These are phyloP conservation scores for Debaryomyces maramus DNA, from an alignment of 805 yeast species.

Conservation along the genomic window DNA sequence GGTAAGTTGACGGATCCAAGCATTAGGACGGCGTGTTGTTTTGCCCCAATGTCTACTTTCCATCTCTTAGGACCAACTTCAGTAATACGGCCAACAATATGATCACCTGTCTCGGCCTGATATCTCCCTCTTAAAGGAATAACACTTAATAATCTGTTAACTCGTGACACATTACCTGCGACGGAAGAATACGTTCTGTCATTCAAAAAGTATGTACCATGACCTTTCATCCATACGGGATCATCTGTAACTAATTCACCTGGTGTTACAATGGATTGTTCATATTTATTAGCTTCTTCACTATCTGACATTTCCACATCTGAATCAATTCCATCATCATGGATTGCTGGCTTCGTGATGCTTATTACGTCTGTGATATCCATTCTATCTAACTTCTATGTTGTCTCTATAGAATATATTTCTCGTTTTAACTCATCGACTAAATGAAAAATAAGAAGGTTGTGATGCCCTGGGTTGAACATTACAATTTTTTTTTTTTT, in stretches of 20 bases:
- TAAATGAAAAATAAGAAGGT: neutral
- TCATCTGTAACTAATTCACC: conserved; percentile 97
- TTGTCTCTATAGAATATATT: neutral
- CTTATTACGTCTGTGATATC: conserved; percentile 34
- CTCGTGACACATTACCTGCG: conserved; percentile 85
- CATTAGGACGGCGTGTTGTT: conserved; percentile 87
- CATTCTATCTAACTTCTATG: conserved; percentile 9
- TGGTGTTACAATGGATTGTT: conserved; percentile 70
- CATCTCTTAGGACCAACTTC: conserved; percentile 94
- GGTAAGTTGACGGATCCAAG: conserved; percentile 96
- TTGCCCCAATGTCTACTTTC: conserved; percentile 97
- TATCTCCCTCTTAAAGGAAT: conserved; percentile 84
- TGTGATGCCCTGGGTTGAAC: conserved; percentile 5
- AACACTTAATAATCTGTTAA: conserved; percentile 83
- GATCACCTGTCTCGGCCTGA: conserved; percentile 95
- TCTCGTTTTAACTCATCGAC: conserved; percentile 4
- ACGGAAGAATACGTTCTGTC: conserved; percentile 84
- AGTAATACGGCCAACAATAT: conserved; percentile 87
- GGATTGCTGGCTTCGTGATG: conserved; percentile 31
- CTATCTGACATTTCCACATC: conserved; percentile 44
- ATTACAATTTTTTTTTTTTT: neutral
- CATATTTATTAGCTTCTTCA: conserved; percentile 14
- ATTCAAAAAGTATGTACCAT: conserved; percentile 83
- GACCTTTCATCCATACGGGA: conserved; percentile 98
- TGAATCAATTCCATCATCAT: conserved; percentile 26